phyloP scores from a whole-genome alignment of 129 eudicot genomes.

The Centaurea solstitialis region DNA sequence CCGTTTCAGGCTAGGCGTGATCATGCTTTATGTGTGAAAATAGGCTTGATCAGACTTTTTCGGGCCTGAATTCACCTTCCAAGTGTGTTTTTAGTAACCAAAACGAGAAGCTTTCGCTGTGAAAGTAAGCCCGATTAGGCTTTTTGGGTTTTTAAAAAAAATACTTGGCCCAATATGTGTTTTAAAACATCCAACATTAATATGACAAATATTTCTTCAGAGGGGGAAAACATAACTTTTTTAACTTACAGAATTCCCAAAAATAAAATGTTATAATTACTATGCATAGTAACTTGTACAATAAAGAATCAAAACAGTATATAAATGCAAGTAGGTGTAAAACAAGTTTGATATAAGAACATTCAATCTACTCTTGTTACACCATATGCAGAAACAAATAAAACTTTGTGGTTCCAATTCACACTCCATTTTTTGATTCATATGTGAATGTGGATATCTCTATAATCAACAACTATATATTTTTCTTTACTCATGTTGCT shows the following conservation, averaged over 20 bases:
- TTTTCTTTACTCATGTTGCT: neutral
- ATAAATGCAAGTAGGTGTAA: neutral
- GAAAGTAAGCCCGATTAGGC: neutral
- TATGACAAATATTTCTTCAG: neutral
- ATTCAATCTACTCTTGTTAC: slow-evolving; percentile 2
- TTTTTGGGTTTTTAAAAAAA: neutral
- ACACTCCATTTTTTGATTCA: slow-evolving; percentile 11
- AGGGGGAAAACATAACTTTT: neutral
- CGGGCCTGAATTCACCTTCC: neutral
- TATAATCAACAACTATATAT: slow-evolving; percentile 12
- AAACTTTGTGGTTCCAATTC: neutral
- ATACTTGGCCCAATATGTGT: neutral
- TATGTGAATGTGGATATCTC: slow-evolving; percentile 10
- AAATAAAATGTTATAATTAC: neutral
- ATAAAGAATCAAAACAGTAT: neutral
- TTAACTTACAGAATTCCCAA: neutral
- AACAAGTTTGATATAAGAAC: neutral
- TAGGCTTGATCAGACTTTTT: neutral
- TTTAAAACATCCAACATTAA: neutral
- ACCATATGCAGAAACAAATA: neutral
- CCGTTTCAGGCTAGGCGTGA: too few species aligned
- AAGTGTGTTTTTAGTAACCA: neutral
- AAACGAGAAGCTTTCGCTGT: neutral
- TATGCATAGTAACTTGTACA: neutral
- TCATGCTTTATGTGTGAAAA: neutral